Base-by-base conservation (phyloP, 441 rosid species). In the Gossypium schwendimanii region DNA sequence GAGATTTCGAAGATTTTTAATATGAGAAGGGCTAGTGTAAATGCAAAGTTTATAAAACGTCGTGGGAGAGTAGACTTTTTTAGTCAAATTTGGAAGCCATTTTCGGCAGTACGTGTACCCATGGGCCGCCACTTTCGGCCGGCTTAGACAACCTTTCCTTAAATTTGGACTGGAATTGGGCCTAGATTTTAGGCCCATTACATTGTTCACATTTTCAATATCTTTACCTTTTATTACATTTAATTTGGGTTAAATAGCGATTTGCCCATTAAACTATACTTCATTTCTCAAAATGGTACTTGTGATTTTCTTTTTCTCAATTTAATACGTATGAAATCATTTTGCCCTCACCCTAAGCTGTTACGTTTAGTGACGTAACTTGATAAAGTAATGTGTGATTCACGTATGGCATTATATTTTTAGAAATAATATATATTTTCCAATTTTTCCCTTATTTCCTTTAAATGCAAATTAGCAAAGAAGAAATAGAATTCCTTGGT, bases 51-150 rank as follows among this genome's bases (percentile, higher is more conserved):
- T 4, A 57, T 17, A 11, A 21, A 39, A 70, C 63, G 21, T 15
- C 45, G 23, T 15, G 47, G 47, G 24, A 62, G 21, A 15, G 41
- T 28, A 14, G 58, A 64, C 58, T 73, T 44, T 7, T 31, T 12
- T 10, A 36, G 7, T 49, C 72, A 49, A 77, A 28, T 23, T 74
- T 77, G 60, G 47, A 69, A 24, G 58, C 21, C 58, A 14, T 9
- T 53, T 69, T 69, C 7, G 61, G 59, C 2, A 24, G 18, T 2
- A 49, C 15, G 1, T 39, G 24, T 39, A n/a, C 28, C 66, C 49
- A 21, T 65, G 39, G 70, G 70, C 55, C 39, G 4, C 2, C 11
- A 0, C 54, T 12, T 20, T 63, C 23, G 7, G 54, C 18, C 20
- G 6, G 36, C 69, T 64, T 12, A 45, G 1, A 20, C 10, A 11